Percentiles rank a stretch among this genome's conserved stretches.
Evolutionary conservation across 2,329 filamentous ascomycete species (phyloP).

Genomic region (Neofusicoccum parvum): DNA sequence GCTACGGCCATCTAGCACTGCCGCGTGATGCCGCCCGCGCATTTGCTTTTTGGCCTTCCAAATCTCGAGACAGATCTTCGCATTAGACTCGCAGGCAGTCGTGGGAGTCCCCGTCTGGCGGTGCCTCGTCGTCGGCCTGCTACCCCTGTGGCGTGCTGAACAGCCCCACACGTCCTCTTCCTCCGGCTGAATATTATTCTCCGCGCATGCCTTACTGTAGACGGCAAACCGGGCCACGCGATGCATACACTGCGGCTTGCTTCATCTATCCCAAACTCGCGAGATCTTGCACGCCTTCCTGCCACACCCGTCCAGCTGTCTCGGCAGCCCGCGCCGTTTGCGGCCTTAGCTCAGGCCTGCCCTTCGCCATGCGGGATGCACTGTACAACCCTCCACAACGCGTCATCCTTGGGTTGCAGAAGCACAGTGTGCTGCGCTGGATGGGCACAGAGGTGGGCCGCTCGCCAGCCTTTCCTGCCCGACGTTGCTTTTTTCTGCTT

Average conservation of each 20-base stretch:
- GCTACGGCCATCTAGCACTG: not conserved
- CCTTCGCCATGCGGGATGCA: not conserved
- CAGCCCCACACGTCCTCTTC: not conserved
- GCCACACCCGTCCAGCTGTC: too few species aligned
- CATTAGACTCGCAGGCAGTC: not conserved
- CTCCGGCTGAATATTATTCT: not conserved
- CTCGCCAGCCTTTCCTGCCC: not conserved
- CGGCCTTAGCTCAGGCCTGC: too few species aligned
- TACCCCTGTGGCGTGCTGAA: not conserved
- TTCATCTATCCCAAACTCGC: constrained; percentile 1
- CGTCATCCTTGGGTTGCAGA: not conserved
- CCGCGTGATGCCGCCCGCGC: not conserved
- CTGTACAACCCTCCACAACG: not conserved
- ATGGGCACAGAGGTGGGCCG: not conserved
- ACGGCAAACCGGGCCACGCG: not conserved
- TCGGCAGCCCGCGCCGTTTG: not conserved
- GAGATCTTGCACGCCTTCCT: not conserved
- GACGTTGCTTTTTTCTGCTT: not conserved
- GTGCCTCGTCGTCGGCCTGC: not conserved
- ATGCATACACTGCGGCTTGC: not conserved
- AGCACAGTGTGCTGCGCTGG: not conserved
- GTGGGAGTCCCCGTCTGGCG: not conserved
- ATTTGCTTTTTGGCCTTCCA: not conserved
- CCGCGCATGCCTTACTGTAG: not conserved
- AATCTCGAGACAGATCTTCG: not conserved